Percentiles rank a stretch among this genome's conserved stretches.
phyloP scores from a whole-genome alignment of 2,329 filamentous ascomycete genomes.

The Talaromyces sp. region DNA sequence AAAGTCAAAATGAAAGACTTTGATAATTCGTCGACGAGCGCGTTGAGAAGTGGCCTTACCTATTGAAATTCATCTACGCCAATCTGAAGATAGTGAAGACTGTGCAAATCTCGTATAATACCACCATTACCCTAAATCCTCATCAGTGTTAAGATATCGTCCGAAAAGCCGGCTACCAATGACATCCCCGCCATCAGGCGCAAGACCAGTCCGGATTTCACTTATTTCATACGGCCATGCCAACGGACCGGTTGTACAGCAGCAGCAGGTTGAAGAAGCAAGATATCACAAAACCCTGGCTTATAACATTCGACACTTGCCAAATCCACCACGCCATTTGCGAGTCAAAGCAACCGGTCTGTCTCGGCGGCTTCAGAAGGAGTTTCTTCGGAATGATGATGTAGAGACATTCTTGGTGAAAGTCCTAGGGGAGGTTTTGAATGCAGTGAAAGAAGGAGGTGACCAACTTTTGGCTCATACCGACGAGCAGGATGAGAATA shows the following conservation, averaged over 20 bases:
- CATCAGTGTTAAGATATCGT: neutral
- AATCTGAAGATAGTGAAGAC: neutral
- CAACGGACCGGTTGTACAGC: neutral
- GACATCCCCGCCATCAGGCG: neutral
- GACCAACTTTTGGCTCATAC: neutral
- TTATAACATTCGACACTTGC: constrained; percentile 1
- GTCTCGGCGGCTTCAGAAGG: neutral
- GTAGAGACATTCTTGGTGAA: neutral
- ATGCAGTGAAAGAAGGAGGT: neutral
- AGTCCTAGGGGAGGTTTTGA: neutral
- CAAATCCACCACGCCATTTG: neutral
- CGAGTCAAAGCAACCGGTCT: neutral
- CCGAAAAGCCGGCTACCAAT: neutral
- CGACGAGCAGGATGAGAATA: neutral
- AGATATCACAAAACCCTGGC: neutral
- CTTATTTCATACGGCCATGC: neutral
- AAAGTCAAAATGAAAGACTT: too few relatives aligned
- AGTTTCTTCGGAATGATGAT: neutral
- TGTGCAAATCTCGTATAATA: neutral
- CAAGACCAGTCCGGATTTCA: neutral
- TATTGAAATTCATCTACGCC: neutral
- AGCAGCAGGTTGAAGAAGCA: neutral
- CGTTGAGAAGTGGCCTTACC: neutral
- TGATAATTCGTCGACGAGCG: neutral
- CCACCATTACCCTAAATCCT: neutral